These are phyloP conservation scores for Talaromyces proteolyticus DNA, from an alignment of 495 filamentous ascomycete genomes.

Conservation along the genomic window DNA sequence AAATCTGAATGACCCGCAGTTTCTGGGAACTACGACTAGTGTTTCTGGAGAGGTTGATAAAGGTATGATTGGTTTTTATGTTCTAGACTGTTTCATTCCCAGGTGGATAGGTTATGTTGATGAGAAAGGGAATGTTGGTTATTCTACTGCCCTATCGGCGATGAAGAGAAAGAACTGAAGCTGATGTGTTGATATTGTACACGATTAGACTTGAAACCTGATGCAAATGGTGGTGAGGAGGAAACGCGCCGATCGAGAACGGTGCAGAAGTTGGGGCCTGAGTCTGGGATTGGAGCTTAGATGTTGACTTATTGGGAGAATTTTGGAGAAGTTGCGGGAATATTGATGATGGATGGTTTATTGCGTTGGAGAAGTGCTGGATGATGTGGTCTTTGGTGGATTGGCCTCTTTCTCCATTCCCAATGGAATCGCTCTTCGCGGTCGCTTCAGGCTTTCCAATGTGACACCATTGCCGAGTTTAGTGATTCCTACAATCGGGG, in stretches of 20 bases:
- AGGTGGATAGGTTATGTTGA: no score
- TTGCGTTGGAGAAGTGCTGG: slow-evolving; percentile 33
- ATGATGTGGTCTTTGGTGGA: slow-evolving; percentile 31
- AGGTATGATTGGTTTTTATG: slow-evolving; percentile 22
- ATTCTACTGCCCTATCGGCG: no score
- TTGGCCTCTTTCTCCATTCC: slow-evolving; percentile 25
- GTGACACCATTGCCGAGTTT: slow-evolving; percentile 80
- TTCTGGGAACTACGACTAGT: slow-evolving; percentile 14
- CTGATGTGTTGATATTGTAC: slow-evolving; percentile 28
- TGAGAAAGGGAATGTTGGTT: no score
- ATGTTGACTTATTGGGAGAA: slow-evolving; percentile 9
- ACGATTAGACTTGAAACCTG: slow-evolving; percentile 28
- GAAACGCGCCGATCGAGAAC: slow-evolving; percentile 38
- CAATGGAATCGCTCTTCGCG: slow-evolving; percentile 59
- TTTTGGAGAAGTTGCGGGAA: no score
- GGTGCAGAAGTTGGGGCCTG: slow-evolving; percentile 56
- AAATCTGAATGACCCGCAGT: slow-evolving; percentile 8
- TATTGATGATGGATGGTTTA: slow-evolving; percentile 19
- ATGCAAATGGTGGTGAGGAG: slow-evolving; percentile 24
- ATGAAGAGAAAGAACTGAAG: neutral
- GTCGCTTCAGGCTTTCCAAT: slow-evolving; percentile 69
- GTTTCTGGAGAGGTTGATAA: slow-evolving; percentile 17
- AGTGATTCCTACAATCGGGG: slow-evolving; percentile 87
- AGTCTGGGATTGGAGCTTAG: slow-evolving; percentile 46
- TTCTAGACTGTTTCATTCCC: no score